Evolutionary conservation across 1,139 yeast genomes (phyloP).

Genomic region (Taphrina confusa): DNA sequence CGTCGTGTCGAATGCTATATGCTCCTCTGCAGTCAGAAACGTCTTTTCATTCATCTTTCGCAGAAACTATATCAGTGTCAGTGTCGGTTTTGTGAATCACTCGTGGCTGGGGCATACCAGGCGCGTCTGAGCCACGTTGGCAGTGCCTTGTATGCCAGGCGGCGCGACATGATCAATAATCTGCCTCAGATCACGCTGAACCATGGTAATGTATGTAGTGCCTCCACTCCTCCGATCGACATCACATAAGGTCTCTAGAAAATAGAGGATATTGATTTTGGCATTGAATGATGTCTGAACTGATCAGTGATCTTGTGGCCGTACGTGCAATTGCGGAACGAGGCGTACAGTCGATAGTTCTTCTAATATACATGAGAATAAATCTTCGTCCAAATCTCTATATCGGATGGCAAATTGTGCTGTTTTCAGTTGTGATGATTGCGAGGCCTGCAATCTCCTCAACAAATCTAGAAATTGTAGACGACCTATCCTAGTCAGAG

Average conservation of each 20-base stretch:
- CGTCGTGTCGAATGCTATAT: conserved; percentile 34
- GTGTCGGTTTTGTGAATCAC: no score
- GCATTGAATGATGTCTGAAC: conserved; percentile 53
- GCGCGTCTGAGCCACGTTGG: conserved; percentile 52
- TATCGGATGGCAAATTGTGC: conserved; percentile 43
- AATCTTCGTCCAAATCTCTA: conserved; percentile 64
- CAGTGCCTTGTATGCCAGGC: conserved; percentile 50
- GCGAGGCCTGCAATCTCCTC: conserved; percentile 63
- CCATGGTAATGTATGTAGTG: conserved; percentile 38
- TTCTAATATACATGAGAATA: conserved; percentile 69
- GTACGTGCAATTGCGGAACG: neutral
- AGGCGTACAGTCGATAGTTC: conserved; percentile 55
- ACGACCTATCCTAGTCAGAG: conserved; percentile 61
- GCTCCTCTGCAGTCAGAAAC: conserved; percentile 37
- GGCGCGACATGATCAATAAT: conserved; percentile 59
- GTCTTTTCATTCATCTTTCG: conserved; percentile 39
- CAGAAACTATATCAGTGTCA: conserved; percentile 13
- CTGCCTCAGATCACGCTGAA: conserved; percentile 51
- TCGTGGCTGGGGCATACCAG: conserved; percentile 41
- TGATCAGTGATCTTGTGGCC: no score
- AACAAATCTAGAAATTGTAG: conserved; percentile 66
- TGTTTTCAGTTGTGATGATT: conserved; percentile 43
- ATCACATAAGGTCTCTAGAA: conserved; percentile 59
- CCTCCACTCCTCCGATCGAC: conserved; percentile 44
- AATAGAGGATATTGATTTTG: conserved; percentile 67